These are phyloP conservation scores for Pugionium cornutum DNA, from an alignment of 345 rosid species.

Conservation along the genomic window DNA sequence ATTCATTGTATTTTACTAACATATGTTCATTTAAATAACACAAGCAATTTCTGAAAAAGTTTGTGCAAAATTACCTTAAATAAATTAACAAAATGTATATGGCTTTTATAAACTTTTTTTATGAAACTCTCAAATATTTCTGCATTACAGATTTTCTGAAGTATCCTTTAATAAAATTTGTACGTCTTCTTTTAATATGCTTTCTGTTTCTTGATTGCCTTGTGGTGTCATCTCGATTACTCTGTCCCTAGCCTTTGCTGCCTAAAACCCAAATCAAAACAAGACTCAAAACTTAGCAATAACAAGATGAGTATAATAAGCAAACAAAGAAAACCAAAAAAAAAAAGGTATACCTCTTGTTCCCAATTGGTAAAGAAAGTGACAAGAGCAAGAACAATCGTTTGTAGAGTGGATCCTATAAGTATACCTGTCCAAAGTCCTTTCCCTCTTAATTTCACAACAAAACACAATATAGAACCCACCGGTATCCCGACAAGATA, in stretches of 20 bases:
- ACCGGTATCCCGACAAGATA: constrained; percentile 60
- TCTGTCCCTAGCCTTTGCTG: constrained; percentile 42
- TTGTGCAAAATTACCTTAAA: no score
- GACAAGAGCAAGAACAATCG: constrained; percentile 44
- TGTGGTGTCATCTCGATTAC: constrained; percentile 30
- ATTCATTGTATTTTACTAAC: no score
- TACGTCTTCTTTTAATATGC: constrained; percentile 19
- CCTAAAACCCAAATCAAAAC: constrained; percentile 37
- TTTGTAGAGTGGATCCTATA: constrained; percentile 47
- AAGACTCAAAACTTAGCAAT: background rate
- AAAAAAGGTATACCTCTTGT: constrained; percentile 45
- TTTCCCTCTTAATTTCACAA: constrained; percentile 43
- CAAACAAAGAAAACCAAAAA: background rate
- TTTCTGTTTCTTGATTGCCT: constrained; percentile 29
- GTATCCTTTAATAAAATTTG: no score
- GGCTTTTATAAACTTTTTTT: no score
- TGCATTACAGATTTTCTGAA: no score
- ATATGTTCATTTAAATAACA: no score
- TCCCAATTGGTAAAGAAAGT: constrained; percentile 56
- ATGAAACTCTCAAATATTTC: no score
- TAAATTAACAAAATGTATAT: no score
- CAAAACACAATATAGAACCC: constrained; percentile 49
- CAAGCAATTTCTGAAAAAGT: no score
- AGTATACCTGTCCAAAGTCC: constrained; percentile 65
- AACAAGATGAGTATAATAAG: background rate